Evolutionary conservation across 805 yeast genomes (phyloP), one percentile per base, ranked within the genome.

Genomic region (Candida orba): DNA sequence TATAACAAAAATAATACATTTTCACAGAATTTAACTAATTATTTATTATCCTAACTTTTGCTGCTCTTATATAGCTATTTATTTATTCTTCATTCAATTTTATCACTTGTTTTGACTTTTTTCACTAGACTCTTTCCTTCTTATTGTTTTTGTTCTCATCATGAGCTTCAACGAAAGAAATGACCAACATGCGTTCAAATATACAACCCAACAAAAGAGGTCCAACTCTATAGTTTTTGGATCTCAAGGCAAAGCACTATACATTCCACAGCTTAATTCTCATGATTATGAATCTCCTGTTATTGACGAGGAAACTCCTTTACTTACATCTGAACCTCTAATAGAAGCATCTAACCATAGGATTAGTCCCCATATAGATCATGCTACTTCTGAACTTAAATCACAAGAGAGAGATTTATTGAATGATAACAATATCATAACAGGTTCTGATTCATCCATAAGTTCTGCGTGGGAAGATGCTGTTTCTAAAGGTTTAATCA

Each of bases 401-500:
- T 40, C 43, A 3, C 56, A 54, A 37, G 59, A 56, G 44, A 37
- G 58, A 20, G 55, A 55, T 13, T 29, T 57, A 12, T 34, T 56
- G 7, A 30, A 44, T 33, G 56, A 47, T 30, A 57, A 57, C 41
- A 49, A 54, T 15, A 43, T 57, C 2, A 18, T 42, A 2, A 45
- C 52, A 3, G 44, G 46, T 6, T 43, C 47, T 1, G 53, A 47
- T 18, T 35, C 48, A 8, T 39, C 43, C 1, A 49, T 57, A 4
- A 47, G 44, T 6, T 48, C 50, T 8, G 49, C 54, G 8, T 57
- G 61, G 61, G 59, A 54, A 42, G 51, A 50, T 3, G 58, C 58
- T 2, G 46, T 53, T 4, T n/a, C 48, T 4, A 50, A 52, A 23
- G 58, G 59, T 8, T 37, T 53, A 13, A 43, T 57, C 20, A 53